Conservation (phyloP, 495 filamentous ascomycete genomes). For the Lasiosphaeris hirsuta region DNA sequence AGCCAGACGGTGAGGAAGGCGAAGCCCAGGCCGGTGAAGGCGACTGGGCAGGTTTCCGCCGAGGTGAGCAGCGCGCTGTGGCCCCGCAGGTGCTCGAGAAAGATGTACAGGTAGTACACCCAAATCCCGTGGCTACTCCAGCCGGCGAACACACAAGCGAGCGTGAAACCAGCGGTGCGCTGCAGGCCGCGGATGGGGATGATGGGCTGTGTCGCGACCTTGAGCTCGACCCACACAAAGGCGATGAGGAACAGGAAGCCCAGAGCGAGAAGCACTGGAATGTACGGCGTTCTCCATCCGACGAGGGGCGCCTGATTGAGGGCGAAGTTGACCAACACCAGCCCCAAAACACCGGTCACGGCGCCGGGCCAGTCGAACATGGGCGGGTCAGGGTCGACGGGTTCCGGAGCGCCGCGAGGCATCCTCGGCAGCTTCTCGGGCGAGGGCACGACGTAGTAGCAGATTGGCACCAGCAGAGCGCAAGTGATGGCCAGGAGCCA, state of each 20-base stretch:
- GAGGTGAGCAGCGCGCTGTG: conserved; percentile 43
- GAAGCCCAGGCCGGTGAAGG: conserved; percentile 32
- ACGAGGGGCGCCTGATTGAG: conserved; percentile 58
- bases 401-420: not conserved
- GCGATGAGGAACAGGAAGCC: conserved; percentile 47
- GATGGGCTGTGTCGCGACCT: conserved; percentile 42
- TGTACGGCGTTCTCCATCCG: conserved; percentile 54
- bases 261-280: conserved; percentile 48
- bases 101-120: conserved; percentile 54
- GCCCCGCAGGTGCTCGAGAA: conserved; percentile 49
- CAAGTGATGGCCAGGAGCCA: conserved; percentile 53
- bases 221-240: conserved; percentile 51
- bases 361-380: conserved; percentile 52
- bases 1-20: conserved; percentile 44
- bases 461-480: conserved; percentile 37
- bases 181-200: conserved; percentile 51
- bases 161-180: conserved; percentile 48
- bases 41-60: conserved; percentile 21
- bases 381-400: not conserved
- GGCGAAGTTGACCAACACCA: conserved; percentile 57
- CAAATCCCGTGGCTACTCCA: conserved; percentile 63
- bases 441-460: conserved; percentile 52
- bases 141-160: conserved; percentile 53
- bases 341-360: conserved; percentile 47
- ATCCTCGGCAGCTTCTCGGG: conserved; percentile 15